Conservation (phyloP, 192 early-diverging fungal genomes). For the Mortierella antarctica region DNA sequence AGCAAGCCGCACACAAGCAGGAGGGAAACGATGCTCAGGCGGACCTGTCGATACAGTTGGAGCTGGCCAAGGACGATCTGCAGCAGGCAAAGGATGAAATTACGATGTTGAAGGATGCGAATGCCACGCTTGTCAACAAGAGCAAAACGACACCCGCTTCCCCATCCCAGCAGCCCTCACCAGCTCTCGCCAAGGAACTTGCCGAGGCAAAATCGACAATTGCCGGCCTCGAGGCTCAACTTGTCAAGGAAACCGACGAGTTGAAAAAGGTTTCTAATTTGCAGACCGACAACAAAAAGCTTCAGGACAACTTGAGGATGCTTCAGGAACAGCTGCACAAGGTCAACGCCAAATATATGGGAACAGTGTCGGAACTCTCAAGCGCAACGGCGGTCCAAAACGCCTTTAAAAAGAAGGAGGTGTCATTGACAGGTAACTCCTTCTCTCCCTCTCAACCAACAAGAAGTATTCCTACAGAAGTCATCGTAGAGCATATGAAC, state of each 20-base stretch:
- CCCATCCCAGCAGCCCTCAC: background rate
- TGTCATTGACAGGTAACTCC: constrained; percentile 12
- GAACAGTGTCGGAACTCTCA: constrained; percentile 12
- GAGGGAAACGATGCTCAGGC: constrained; percentile 22
- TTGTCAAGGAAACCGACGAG: constrained; percentile 11
- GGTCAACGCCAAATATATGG: background rate
- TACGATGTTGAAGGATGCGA: constrained; percentile 7
- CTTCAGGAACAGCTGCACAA: constrained; percentile 9
- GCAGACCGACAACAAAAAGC: constrained; percentile 13
- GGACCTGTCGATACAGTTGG: constrained; percentile 30
- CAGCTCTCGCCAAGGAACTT: constrained; percentile 18
- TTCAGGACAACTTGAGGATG: constrained; percentile 3
- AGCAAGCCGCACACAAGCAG: constrained; percentile 13
- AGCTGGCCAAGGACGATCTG: constrained; percentile 36
- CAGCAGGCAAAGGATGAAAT: constrained; percentile 36
- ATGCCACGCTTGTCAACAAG: constrained; percentile 16
- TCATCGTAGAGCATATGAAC: background rate
- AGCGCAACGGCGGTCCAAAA: constrained; percentile 2
- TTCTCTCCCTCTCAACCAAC: too few relatives aligned
- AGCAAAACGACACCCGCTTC: constrained; percentile 3
- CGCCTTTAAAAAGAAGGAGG: constrained; percentile 14
- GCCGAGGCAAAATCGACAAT: constrained; percentile 26
- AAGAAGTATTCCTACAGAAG: background rate
- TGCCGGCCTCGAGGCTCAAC: constrained; percentile 11
- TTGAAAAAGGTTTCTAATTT: background rate